phyloP scores from a whole-genome alignment of 2,329 filamentous ascomycete genomes.

The Xylaria sp. region DNA sequence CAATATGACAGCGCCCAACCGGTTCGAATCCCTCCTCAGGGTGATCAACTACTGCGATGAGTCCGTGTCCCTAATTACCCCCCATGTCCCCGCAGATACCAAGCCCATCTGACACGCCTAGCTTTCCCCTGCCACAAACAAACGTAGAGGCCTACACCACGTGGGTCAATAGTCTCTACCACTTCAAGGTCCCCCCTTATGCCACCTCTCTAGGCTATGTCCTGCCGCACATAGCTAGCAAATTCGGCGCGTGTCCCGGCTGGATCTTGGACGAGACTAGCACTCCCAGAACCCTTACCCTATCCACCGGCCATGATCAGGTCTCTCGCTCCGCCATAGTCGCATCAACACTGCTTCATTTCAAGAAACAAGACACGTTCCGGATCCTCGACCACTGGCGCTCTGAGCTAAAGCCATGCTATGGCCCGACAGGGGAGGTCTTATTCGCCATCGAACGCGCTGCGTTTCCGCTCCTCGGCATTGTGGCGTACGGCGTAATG shows the following conservation, averaged over 20 bases:
- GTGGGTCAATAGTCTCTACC: slow-evolving; percentile 28
- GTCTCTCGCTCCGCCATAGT: slow-evolving; percentile 20
- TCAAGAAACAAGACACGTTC: slow-evolving; percentile 18
- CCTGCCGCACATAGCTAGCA: slow-evolving; percentile 18
- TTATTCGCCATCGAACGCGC: slow-evolving; percentile 35
- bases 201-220: slow-evolving; percentile 29
- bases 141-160: slow-evolving; percentile 25
- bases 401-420: slow-evolving; percentile 27
- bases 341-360: not conserved
- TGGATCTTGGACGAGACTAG: slow-evolving; percentile 10
- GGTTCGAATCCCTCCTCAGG: slow-evolving; percentile 13
- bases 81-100: not conserved
- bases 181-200: slow-evolving; percentile 25
- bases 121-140: slow-evolving; percentile 27
- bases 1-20: not conserved
- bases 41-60: slow-evolving; percentile 32
- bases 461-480: slow-evolving; percentile 63
- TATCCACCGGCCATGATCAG: slow-evolving; percentile 16
- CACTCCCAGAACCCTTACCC: slow-evolving; percentile 19
- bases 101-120: slow-evolving; percentile 14
- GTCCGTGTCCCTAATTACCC: slow-evolving; percentile 7
- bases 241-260: not conserved
- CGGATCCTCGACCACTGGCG: slow-evolving; percentile 27
- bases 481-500: slow-evolving; percentile 70
- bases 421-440: slow-evolving; percentile 11